Conservation (phyloP, 805 yeast genomes). For the Hanseniaspora taiwanica region DNA sequence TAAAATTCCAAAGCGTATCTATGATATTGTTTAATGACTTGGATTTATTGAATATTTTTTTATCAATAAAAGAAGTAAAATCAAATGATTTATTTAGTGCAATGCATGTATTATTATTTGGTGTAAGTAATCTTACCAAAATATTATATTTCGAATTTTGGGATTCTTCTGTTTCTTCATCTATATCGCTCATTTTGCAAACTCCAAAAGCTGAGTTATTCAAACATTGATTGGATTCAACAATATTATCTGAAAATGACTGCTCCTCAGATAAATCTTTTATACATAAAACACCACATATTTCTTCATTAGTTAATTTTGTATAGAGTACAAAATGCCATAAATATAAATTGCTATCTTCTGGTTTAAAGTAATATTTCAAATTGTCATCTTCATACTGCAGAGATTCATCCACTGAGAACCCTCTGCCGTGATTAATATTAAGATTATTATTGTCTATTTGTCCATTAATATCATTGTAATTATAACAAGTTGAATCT, state of each 20-base stretch:
- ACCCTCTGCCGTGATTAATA: not conserved
- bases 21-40: not conserved
- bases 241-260: too few relatives aligned
- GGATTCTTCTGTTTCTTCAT: not conserved
- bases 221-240: not conserved
- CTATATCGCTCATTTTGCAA: not conserved
- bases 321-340: slow-evolving; percentile 19
- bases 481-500: not conserved
- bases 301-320: not conserved
- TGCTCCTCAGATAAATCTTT: not conserved
- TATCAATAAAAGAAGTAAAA: not conserved
- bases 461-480: not conserved
- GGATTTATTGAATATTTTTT: not conserved
- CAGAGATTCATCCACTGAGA: too few relatives aligned
- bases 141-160: too few relatives aligned
- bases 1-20: not conserved
- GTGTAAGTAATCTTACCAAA: not conserved
- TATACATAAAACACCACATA: not conserved
- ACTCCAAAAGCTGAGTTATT: not conserved
- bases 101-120: not conserved
- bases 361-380: slow-evolving; percentile 18
- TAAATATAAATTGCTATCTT: slow-evolving; percentile 20
- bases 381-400: not conserved
- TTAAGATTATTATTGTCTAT: not conserved
- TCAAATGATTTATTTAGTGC: not conserved